Evolutionary conservation across 78 protist species (phyloP).

Genomic region (Cyanophora paradoxa): DNA sequence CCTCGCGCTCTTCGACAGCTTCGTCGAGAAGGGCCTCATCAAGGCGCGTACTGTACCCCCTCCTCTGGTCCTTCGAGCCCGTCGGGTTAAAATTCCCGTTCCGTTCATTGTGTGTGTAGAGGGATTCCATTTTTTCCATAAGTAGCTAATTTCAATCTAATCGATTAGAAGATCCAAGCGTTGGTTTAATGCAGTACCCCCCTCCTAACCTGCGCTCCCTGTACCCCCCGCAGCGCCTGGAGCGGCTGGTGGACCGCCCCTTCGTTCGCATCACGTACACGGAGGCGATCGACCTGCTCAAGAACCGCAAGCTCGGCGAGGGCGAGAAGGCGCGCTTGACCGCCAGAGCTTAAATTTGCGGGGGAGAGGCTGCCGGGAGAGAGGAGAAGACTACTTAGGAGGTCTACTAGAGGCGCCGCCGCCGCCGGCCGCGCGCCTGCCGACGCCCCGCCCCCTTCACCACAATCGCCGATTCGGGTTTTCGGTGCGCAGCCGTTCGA

Average conservation of each 20-base stretch:
- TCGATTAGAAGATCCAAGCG: too few relatives aligned
- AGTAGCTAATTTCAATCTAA: too few relatives aligned
- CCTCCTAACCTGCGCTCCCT: neutral
- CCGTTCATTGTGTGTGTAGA: too few relatives aligned
- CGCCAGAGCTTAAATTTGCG: neutral
- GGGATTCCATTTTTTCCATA: too few relatives aligned
- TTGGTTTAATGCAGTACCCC: too few relatives aligned
- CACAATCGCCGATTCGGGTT: neutral
- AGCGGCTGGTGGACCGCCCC: neutral
- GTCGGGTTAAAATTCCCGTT: too few relatives aligned
- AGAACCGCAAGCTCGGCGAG: too few relatives aligned
- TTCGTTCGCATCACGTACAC: slow-evolving; percentile 25
- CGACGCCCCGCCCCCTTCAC: neutral
- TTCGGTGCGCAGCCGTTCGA: slow-evolving; percentile 10
- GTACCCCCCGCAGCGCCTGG: neutral
- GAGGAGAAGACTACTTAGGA: neutral
- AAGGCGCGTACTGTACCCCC: neutral
- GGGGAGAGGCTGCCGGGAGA: neutral
- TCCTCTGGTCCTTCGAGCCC: too few relatives aligned
- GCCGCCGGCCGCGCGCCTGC: neutral
- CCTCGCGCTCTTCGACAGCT: neutral
- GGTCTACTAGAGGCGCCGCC: neutral
- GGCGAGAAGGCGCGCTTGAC: too few relatives aligned
- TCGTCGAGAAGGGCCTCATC: neutral
- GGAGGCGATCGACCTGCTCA: slow-evolving; percentile 62